Base-by-base conservation (phyloP, 1,284 basidiomycete species). In the Malassezia equina region DNA sequence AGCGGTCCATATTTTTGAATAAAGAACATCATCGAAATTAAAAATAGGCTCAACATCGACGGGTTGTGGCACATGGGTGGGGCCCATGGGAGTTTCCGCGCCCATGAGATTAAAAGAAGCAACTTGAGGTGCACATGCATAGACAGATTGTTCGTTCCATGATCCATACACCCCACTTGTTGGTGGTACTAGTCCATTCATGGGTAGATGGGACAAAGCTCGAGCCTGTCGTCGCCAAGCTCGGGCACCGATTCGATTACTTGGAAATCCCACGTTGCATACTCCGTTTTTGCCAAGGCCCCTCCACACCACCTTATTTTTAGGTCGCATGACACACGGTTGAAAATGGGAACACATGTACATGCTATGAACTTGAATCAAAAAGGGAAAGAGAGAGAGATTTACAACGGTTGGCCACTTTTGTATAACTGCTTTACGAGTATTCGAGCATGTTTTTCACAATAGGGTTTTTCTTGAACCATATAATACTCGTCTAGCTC, bases 401-500 rank as follows among this genome's bases (percentile, higher is more conserved):
- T 21, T 39, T 39, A 39, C 36, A 39, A 9, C 19, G 12, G 11
- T 39, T 15, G 19, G 4, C 8, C 19, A 15, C 13, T 9, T n/a
- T 9, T 28, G n/a, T 25, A 42, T 13, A 15, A 2, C 17, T 42
- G 23, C 17, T 42, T 28, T 11, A 42, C 11, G n/a, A 45, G 15
- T 29, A 2, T 31, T 7, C 17, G 15, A 6, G 49, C 49, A 28
- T 56, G 54, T 3, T n/a, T 2, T 24, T 51, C 54, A 19, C 54
- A 56, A 17, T 51, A 51, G 11, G 17, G 40, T 6, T 44, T 33
- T 6, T 33, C 23, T 7, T 49, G 17, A 4, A 51, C 12, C n/a
- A 32, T 15, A 31, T 24, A 56, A 23, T 49, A 56, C 6, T 56
- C 54, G 11, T 41, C 29, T 11, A 56, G 48, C 31, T 29, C 31